Evolutionary conservation across 2,329 filamentous ascomycete genomes (phyloP).

Genomic region (Didymella segeticola): DNA sequence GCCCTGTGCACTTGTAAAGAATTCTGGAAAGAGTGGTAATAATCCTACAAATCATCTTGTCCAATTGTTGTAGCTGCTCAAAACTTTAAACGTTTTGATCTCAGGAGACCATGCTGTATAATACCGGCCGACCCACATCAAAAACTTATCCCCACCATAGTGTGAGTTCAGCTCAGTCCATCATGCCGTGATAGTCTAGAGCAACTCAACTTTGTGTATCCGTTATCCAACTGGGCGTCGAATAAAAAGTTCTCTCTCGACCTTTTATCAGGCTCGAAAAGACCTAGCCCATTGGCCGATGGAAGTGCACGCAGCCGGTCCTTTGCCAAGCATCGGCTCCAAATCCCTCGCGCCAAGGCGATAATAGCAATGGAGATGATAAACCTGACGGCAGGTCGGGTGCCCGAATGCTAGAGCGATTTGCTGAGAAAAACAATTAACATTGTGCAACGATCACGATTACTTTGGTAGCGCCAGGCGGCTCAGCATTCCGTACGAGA

Average conservation of each 20-base stretch:
- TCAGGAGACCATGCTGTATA: too few relatives aligned
- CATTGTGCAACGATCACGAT: slow-evolving; percentile 1
- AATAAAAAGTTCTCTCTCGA: neutral
- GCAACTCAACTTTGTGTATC: neutral
- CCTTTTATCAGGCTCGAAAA: neutral
- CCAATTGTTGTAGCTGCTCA: too few relatives aligned
- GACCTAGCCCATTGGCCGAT: neutral
- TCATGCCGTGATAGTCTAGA: slow-evolving; percentile 1
- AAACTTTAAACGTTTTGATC: too few relatives aligned
- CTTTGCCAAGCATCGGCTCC: slow-evolving; percentile 1
- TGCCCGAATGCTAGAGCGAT: neutral
- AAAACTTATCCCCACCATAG: too few relatives aligned
- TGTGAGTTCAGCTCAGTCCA: neutral
- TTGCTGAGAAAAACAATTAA: neutral
- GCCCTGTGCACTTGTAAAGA: too few relatives aligned
- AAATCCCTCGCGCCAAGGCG: neutral
- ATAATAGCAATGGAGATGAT: neutral
- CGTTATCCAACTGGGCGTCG: neutral
- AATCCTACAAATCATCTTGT: too few relatives aligned
- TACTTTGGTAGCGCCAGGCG: neutral
- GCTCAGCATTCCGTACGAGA: slow-evolving; percentile 2
- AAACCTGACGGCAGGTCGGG: neutral
- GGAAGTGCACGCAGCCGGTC: neutral
- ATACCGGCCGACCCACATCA: too few relatives aligned
- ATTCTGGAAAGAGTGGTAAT: too few relatives aligned